Evolutionary conservation across 1,284 basidiomycete genomes (phyloP).

Genomic region (Binderoboletus segoi): DNA sequence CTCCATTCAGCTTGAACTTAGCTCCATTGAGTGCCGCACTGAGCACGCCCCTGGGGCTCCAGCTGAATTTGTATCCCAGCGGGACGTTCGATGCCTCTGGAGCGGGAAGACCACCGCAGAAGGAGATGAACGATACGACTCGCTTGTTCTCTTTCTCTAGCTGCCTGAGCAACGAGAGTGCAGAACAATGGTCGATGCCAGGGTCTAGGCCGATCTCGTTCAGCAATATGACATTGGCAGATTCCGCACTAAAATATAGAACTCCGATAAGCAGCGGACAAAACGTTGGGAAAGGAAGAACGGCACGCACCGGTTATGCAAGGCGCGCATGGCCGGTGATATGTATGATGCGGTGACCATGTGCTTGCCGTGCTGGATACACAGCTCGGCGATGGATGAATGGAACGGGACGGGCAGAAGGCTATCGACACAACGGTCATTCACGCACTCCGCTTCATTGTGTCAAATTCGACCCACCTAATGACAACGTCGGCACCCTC

Average conservation of each 20-base stretch:
- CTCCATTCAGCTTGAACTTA: constrained; percentile 61
- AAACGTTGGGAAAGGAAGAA: not conserved
- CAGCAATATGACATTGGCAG: constrained; percentile 74
- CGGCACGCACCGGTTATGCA: constrained; percentile 62
- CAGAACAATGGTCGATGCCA: constrained; percentile 94
- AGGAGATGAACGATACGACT: constrained; percentile 83
- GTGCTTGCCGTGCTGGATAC: constrained; percentile 75
- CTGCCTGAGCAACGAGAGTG: constrained; percentile 72
- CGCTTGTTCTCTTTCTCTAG: constrained; percentile 61
- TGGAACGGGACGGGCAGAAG: constrained; percentile 84
- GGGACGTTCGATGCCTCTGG: constrained; percentile 71
- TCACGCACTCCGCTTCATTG: not conserved
- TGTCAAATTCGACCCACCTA: constrained; percentile 48
- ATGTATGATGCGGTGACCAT: constrained; percentile 94
- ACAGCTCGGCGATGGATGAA: constrained; percentile 72
- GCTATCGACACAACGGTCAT: constrained; percentile 42
- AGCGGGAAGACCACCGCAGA: constrained; percentile 92
- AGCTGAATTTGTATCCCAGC: constrained; percentile 93
- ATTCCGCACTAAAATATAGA: constrained; percentile 54
- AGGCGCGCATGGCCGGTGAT: constrained; percentile 74
- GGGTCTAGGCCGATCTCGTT: constrained; percentile 96
- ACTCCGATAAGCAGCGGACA: not conserved
- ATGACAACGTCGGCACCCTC: constrained; percentile 64
- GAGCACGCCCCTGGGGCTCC: constrained; percentile 89
- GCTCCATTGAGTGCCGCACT: constrained; percentile 83